Evolutionary conservation across 352 stramenopile species (phyloP).

Genomic region (Phytophthora parvispora): DNA sequence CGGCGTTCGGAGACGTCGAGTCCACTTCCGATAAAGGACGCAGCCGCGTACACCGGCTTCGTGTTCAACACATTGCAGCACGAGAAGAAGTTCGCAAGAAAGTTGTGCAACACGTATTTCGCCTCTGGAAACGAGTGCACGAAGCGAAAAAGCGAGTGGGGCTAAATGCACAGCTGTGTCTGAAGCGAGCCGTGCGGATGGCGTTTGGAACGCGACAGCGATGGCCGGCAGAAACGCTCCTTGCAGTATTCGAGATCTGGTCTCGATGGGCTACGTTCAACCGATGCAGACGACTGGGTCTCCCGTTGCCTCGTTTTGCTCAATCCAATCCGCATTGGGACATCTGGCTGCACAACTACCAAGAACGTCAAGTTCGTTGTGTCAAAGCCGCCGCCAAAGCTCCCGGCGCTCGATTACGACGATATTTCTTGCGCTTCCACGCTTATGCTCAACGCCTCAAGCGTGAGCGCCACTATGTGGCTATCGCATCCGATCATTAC

Average conservation of each 20-base stretch:
- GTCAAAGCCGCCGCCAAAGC: constrained; percentile 70
- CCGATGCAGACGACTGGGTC: constrained; percentile 54
- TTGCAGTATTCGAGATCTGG: constrained; percentile 79
- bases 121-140: constrained; percentile 71
- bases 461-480: constrained; percentile 18
- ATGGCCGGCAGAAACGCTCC: constrained; percentile 71
- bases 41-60: constrained; percentile 44
- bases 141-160: constrained; percentile 50
- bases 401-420: constrained; percentile 54
- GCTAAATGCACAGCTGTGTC: constrained; percentile 76
- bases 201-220: constrained; percentile 64
- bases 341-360: constrained; percentile 81
- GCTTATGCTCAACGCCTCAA: constrained; percentile 30
- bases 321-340: constrained; percentile 72
- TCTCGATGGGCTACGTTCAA: constrained; percentile 66
- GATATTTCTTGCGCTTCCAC: constrained; percentile 53
- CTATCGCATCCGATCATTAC: constrained; percentile 34
- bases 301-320: constrained; percentile 56
- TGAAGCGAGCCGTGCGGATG: constrained; percentile 74
- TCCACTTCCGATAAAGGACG: constrained; percentile 20
- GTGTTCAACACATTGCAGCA: constrained; percentile 51
- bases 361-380: constrained; percentile 78
- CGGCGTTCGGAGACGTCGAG: constrained; percentile 61
- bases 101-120: constrained; percentile 74
- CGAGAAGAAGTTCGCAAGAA: constrained; percentile 67